Conservation (phyloP, 176 grass and related monocot genomes). For the Elaeis guineensis region DNA sequence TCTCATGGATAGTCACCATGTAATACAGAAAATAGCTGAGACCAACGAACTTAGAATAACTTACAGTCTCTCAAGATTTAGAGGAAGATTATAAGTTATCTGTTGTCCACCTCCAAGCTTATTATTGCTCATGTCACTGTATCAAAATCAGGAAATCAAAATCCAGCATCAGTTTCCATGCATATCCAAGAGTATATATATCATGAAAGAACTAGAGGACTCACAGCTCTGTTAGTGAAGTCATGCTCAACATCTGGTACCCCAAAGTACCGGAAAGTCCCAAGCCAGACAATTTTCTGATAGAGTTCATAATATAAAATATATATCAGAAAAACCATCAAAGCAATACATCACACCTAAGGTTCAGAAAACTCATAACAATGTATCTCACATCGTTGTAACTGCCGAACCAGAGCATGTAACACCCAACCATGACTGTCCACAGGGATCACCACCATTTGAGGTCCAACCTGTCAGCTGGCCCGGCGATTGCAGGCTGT, state of each 20-base stretch:
- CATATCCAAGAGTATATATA: not conserved
- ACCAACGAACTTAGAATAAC: constrained; percentile 5
- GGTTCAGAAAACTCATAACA: not conserved
- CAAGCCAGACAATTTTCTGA: constrained; percentile 60
- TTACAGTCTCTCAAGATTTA: constrained; percentile 76
- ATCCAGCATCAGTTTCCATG: not conserved
- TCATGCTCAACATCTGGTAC: constrained; percentile 71
- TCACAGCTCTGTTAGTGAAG: constrained; percentile 75
- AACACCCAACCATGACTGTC: constrained; percentile 66
- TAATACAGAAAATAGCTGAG: not conserved
- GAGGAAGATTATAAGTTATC: constrained; percentile 73
- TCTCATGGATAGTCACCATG: not conserved
- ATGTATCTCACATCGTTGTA: constrained; percentile 56
- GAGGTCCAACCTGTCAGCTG: constrained; percentile 62
- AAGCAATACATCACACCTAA: not conserved
- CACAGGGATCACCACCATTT: constrained; percentile 79
- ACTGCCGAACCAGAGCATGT: constrained; percentile 74
- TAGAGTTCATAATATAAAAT: constrained; percentile 20
- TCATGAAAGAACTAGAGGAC: constrained; percentile 13
- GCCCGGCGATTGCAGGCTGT: constrained; percentile 63
- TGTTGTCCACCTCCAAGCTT: constrained; percentile 50
- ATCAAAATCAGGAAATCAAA: constrained; percentile 22
- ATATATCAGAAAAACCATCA: constrained; percentile 33
- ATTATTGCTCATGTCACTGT: constrained; percentile 76
- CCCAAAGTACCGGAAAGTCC: constrained; percentile 60